Base-by-base conservation (phyloP, 768 basidiomycete species). In the Lenzites betulinus region DNA sequence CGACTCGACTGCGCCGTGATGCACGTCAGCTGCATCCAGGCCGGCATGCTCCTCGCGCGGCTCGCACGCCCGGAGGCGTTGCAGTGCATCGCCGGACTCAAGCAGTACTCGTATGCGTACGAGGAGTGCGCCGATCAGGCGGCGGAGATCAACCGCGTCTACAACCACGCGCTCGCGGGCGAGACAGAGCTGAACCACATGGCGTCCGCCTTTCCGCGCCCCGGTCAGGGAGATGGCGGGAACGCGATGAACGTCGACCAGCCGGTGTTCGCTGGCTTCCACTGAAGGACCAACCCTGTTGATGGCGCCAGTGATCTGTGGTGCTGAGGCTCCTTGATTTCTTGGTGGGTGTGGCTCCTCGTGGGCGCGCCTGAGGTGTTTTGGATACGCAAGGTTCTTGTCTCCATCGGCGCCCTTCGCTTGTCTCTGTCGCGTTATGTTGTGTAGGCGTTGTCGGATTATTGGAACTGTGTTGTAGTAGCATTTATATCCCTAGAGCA, bases 21-120 rank as follows among this genome's bases (percentile, higher is more conserved):
- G 83, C 90, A 92, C 62, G 90, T 92, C 68, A 86, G 87, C 65
- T 87, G 91, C 70, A 91, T 90, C 62, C 88, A 91, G 62, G 90
- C 93, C 0, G 95, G 94, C 13, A 84, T 81, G 49, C 78, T 94
- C 15, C 83, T 96, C 54, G 94, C 93, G 6, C 83, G 87, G 25
- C 75, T 90, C n/a, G 93, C 89, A 7, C 86, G 92, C 20, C 85
- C 87, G 1, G 94, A 95, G 73, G 92, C 90, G 33, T 75, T 80
- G 55, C 88, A 89, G 66, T 96, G 95, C 71, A 87, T 96, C 66
- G 84, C 82, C 23, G 95, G 91, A 28, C 79, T 97, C 23, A 83
- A 90, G 67, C 95, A 97, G 74, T 95, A 95, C 70, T 90, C 90
- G 68, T 83, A 87, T 67, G 89, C 92, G 20, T 93, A 93, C 66